Evolutionary conservation across 768 basidiomycete genomes (phyloP).

Genomic region (Suillus subluteus): DNA sequence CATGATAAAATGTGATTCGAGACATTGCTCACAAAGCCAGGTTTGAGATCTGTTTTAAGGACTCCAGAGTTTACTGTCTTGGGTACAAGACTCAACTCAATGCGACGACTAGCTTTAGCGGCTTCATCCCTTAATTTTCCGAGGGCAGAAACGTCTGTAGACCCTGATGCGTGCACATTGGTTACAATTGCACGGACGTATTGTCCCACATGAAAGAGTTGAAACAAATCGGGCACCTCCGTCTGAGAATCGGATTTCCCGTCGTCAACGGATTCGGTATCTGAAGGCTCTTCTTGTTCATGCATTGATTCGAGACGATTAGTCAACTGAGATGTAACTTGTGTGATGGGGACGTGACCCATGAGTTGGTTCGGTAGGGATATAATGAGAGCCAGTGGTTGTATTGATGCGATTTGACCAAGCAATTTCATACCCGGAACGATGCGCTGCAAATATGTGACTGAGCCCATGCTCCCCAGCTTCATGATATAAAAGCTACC

Average conservation of each 20-base stretch:
- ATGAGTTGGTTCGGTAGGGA: constrained; percentile 96
- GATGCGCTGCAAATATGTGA: constrained; percentile 57
- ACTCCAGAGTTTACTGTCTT: constrained; percentile 84
- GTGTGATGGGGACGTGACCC: constrained; percentile 93
- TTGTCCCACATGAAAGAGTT: constrained; percentile 84
- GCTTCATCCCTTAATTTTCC: constrained; percentile 70
- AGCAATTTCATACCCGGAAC: constrained; percentile 84
- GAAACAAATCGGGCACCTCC: constrained; percentile 66
- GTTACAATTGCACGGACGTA: constrained; percentile 82
- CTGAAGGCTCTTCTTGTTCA: constrained; percentile 52
- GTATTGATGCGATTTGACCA: constrained; percentile 83
- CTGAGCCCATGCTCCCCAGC: constrained; percentile 9
- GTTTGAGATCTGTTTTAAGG: constrained; percentile 73
- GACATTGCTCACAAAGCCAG: constrained; percentile 67
- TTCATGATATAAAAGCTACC: constrained; percentile 41
- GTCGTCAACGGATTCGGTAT: constrained; percentile 47
- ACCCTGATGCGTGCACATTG: constrained; percentile 67
- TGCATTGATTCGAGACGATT: constrained; percentile 65
- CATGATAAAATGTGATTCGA: constrained; percentile 10
- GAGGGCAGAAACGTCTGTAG: constrained; percentile 58
- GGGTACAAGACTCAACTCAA: constrained; percentile 86
- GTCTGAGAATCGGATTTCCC: constrained; percentile 40
- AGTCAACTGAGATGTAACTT: constrained; percentile 83
- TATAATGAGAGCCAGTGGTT: constrained; percentile 87
- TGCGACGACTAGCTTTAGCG: constrained; percentile 68